Percentiles rank a stretch among this genome's conserved stretches.
These are phyloP conservation scores for Rhizomucor pusillus DNA, from an alignment of 371 early-diverging fungal species.

Conservation along the genomic window DNA sequence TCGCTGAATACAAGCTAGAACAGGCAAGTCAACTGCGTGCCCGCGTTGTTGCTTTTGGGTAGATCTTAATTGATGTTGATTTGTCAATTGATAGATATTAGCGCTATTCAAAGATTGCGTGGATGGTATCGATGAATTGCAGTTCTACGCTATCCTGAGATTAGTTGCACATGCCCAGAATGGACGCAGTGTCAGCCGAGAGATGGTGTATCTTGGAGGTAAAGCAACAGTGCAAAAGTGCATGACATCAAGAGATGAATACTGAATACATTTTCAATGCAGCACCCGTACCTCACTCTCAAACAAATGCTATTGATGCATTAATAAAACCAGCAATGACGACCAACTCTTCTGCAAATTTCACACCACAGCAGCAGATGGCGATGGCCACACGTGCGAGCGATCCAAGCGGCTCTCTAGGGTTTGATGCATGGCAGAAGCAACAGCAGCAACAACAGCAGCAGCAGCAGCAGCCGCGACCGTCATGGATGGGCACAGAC, in stretches of 20 bases:
- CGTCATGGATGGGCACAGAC: too few relatives aligned
- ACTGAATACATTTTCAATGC: background rate
- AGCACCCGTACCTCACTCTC: constrained; percentile 46
- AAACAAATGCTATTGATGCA: constrained; percentile 38
- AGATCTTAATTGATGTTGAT: too few relatives aligned
- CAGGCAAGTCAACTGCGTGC: constrained; percentile 22
- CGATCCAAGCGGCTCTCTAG: too few relatives aligned
- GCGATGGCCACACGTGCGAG: too few relatives aligned
- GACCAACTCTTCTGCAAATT: too few relatives aligned
- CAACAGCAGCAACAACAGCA: background rate
- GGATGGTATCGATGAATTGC: constrained; percentile 30
- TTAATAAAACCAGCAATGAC: constrained; percentile 23
- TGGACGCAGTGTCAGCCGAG: constrained; percentile 42
- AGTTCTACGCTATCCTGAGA: constrained; percentile 47
- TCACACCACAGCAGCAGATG: too few relatives aligned
- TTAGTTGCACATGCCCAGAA: constrained; percentile 50
- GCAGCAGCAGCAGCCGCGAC: constrained; percentile 6
- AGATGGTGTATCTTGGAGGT: constrained; percentile 46
- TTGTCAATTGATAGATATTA: too few relatives aligned
- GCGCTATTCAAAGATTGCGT: constrained; percentile 35
- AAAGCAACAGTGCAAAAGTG: constrained; percentile 1
- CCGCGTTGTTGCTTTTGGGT: too few relatives aligned
- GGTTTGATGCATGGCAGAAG: too few relatives aligned
- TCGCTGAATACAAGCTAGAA: constrained; percentile 32
- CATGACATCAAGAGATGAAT: constrained; percentile 1